These are phyloP conservation scores for Aspergillus sclerotioniger DNA, from an alignment of 495 filamentous ascomycete genomes.

Conservation along the genomic window DNA sequence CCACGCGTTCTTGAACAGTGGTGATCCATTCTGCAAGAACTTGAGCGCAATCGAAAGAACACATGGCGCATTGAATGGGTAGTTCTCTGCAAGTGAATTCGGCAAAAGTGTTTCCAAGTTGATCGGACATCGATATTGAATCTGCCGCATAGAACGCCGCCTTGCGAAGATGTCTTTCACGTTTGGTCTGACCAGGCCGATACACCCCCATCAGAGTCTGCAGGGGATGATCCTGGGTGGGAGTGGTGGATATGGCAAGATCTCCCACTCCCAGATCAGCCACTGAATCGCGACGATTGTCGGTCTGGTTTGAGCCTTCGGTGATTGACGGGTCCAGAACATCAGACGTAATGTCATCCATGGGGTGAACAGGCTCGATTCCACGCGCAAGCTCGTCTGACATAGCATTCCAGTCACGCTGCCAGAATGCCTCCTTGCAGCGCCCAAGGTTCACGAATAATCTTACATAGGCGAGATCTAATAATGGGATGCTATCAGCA, in stretches of 20 bases:
- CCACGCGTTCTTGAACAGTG: conserved; percentile 92
- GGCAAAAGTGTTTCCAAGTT: conserved; percentile 81
- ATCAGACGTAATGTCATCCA: conserved; percentile 47
- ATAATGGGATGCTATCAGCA: conserved; percentile 89
- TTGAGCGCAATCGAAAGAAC: conserved; percentile 93
- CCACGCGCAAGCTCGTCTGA: conserved; percentile 85
- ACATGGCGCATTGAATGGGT: conserved; percentile 91
- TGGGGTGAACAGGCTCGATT: conserved; percentile 70
- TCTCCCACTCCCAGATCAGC: conserved; percentile 41
- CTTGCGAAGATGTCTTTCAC: conserved; percentile 87
- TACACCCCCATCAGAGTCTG: conserved; percentile 32
- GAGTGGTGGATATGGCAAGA: conserved; percentile 43
- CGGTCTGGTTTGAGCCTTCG: conserved; percentile 15
- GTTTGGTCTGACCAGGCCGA: conserved; percentile 50
- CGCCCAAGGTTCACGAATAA: conserved; percentile 90
- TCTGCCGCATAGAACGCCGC: conserved; percentile 94
- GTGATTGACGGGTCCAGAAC: conserved; percentile 35
- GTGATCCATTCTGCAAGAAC: conserved; percentile 96
- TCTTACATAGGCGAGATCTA: conserved; percentile 91
- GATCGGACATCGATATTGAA: conserved; percentile 86
- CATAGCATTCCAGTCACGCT: conserved; percentile 90
- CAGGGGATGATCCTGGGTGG: conserved; percentile 40
- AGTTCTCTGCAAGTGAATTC: conserved; percentile 84
- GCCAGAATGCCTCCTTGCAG: conserved; percentile 93
- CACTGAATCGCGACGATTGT: conserved; percentile 37